Percentiles rank a stretch among this genome's conserved stretches.
These are phyloP conservation scores for Xerocomellus intermedius DNA, from an alignment of 768 basidiomycete genomes.

Conservation along the genomic window DNA sequence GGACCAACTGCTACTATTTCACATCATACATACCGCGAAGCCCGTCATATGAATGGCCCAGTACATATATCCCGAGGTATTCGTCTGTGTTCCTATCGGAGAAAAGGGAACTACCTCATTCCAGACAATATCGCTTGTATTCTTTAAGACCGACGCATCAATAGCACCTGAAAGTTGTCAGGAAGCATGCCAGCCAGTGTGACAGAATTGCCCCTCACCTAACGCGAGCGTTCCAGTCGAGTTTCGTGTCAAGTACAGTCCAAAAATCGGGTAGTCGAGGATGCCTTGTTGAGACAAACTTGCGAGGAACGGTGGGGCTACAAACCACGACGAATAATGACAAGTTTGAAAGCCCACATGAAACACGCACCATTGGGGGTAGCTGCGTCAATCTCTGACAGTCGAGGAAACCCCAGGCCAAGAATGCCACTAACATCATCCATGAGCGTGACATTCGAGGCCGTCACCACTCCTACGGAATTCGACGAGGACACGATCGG, in stretches of 20 bases:
- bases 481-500: neutral
- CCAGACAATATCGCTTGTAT: slow-evolving; percentile 64
- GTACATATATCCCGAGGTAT: slow-evolving; percentile 67
- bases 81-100: slow-evolving; percentile 56
- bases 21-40: slow-evolving; percentile 44
- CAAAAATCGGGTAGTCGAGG: slow-evolving; percentile 74
- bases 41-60: slow-evolving; percentile 66
- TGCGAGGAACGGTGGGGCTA: slow-evolving; percentile 69
- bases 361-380: slow-evolving; percentile 48
- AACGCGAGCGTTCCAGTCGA: slow-evolving; percentile 60
- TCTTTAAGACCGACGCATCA: slow-evolving; percentile 64
- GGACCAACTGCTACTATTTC: neutral
- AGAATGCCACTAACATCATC: slow-evolving; percentile 70
- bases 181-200: neutral
- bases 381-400: slow-evolving; percentile 55
- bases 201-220: slow-evolving; percentile 38
- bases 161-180: slow-evolving; percentile 59
- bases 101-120: slow-evolving; percentile 72
- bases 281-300: slow-evolving; percentile 60
- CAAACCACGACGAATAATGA: neutral
- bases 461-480: slow-evolving; percentile 53
- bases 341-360: neutral
- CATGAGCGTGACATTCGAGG: slow-evolving; percentile 59
- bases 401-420: slow-evolving; percentile 73
- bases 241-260: slow-evolving; percentile 62